Evolutionary conservation across 768 basidiomycete genomes (phyloP).

Genomic region (Leccinum variicolor): DNA sequence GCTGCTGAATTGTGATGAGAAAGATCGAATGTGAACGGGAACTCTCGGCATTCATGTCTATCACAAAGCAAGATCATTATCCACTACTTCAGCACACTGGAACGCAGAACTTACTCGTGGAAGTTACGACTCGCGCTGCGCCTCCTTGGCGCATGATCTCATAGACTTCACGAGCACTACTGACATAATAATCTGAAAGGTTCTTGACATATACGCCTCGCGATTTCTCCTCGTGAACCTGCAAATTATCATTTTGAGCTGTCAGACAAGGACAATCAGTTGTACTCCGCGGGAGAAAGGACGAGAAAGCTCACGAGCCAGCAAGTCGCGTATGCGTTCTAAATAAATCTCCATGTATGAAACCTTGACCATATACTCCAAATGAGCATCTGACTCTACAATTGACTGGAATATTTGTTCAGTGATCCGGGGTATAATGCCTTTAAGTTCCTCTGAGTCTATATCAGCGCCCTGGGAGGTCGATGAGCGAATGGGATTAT

Average conservation of each 20-base stretch:
- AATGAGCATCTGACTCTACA: constrained; percentile 87
- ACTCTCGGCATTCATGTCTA: constrained; percentile 99
- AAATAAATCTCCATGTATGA: constrained; percentile 99
- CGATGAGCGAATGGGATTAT: constrained; percentile 8
- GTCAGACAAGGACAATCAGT: constrained; percentile 8
- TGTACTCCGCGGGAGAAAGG: not conserved
- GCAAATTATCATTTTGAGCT: constrained; percentile 98
- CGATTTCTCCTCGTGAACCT: constrained; percentile 97
- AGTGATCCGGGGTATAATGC: constrained; percentile 96
- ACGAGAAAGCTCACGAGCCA: constrained; percentile 71
- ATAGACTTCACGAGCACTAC: constrained; percentile 92
- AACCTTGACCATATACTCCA: constrained; percentile 99
- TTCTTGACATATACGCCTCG: constrained; percentile 98
- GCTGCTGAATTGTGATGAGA: constrained; percentile 94
- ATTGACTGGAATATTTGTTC: constrained; percentile 99
- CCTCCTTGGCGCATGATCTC: constrained; percentile 99
- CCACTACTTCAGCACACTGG: not conserved
- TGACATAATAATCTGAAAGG: constrained; percentile 96
- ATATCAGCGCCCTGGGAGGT: constrained; percentile 86
- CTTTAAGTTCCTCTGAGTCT: constrained; percentile 88
- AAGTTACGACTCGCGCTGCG: constrained; percentile 83
- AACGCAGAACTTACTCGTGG: constrained; percentile 71
- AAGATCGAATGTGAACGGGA: constrained; percentile 99
- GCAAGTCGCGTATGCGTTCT: constrained; percentile 90
- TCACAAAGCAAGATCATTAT: constrained; percentile 3